Evolutionary conservation across 306 rosid species (phyloP).

Genomic region (Benincasa hispida): DNA sequence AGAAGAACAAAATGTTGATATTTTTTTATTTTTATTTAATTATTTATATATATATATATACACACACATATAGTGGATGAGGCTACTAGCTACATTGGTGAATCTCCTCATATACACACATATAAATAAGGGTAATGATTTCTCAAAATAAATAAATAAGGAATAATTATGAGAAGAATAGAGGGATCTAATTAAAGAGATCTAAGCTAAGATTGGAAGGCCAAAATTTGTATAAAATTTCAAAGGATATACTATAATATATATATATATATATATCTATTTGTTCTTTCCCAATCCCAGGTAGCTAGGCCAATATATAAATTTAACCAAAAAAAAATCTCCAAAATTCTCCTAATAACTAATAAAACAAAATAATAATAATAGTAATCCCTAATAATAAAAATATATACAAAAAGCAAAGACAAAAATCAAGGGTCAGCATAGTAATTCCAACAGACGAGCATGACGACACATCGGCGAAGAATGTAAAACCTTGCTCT

Average conservation of each 20-base stretch:
- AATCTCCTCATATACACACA: too few species aligned
- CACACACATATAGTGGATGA: too few species aligned
- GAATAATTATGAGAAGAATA: too few species aligned
- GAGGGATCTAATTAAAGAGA: background rate
- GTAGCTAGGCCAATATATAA: background rate
- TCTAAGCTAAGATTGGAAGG: too few species aligned
- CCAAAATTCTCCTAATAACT: background rate
- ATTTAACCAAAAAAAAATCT: background rate
- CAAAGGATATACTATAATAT: background rate
- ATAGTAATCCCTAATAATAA: background rate
- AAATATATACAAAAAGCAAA: background rate
- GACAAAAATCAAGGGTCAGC: constrained; percentile 16
- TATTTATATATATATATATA: too few species aligned
- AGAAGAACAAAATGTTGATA: too few species aligned
- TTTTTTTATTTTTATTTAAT: too few species aligned
- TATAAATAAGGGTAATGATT: too few species aligned
- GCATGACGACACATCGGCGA: constrained; percentile 65
- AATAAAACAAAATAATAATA: too few species aligned
- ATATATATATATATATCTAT: background rate
- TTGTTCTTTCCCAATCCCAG: background rate
- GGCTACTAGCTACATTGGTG: too few species aligned
- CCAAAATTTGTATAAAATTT: background rate
- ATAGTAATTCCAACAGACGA: constrained; percentile 53
- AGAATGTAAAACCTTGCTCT: constrained; percentile 69
- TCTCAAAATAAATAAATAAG: too few species aligned